These are phyloP conservation scores for Spathaspora boniae DNA, from an alignment of 805 yeast species.

Conservation along the genomic window DNA sequence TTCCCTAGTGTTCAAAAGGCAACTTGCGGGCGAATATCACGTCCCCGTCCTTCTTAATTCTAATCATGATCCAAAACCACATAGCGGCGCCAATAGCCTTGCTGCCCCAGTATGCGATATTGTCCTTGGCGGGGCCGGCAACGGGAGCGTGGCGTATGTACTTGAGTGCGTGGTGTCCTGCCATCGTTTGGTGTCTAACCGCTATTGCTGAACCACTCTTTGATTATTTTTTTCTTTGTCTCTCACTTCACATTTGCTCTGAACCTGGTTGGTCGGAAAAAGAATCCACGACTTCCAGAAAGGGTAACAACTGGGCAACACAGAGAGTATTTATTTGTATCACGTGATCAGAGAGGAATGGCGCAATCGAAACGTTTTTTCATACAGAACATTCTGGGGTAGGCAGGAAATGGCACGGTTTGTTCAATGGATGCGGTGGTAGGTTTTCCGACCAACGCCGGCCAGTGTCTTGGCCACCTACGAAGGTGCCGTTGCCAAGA, in stretches of 20 bases:
- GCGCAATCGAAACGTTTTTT: too few relatives aligned
- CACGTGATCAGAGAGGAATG: too few relatives aligned
- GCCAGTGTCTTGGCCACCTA: too few relatives aligned
- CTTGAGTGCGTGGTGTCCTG: slow-evolving; percentile 39
- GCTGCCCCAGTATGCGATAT: slow-evolving; percentile 55
- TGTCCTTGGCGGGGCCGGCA: slow-evolving; percentile 63
- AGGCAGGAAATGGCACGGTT: too few relatives aligned
- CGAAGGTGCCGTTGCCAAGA: too few relatives aligned
- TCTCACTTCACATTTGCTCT: neutral
- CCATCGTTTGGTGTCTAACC: slow-evolving; percentile 22
- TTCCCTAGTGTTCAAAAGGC: slow-evolving; percentile 32
- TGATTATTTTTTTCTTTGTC: neutral
- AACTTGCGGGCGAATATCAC: slow-evolving; percentile 49
- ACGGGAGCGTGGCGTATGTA: slow-evolving; percentile 56
- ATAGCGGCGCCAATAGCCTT: slow-evolving; percentile 76
- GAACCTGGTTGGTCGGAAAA: neutral
- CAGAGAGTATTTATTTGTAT: too few relatives aligned
- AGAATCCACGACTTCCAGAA: too few relatives aligned
- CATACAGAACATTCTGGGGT: too few relatives aligned
- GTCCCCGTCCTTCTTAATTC: slow-evolving; percentile 70
- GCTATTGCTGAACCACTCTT: neutral
- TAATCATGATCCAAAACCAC: slow-evolving; percentile 87
- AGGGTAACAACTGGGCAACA: too few relatives aligned
- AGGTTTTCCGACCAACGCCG: too few relatives aligned
- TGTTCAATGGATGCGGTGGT: too few relatives aligned